Base-by-base conservation (phyloP, 2,329 filamentous ascomycete genomes). In the Albifimbria verrucaria region DNA sequence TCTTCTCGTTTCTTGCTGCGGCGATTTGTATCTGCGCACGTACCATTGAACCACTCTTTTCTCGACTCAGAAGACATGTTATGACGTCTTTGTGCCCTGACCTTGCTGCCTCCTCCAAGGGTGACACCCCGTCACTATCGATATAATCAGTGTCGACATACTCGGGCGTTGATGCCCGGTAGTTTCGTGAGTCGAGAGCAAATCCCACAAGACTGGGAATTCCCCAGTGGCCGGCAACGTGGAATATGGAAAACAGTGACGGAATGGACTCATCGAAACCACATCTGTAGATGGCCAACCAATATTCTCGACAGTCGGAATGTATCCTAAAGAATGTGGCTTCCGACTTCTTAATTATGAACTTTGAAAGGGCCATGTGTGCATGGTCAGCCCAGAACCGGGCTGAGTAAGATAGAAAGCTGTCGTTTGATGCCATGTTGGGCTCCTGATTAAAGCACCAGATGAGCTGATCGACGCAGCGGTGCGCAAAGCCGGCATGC, bases 181-280 rank as follows among this genome's bases (percentile, higher is more conserved):
- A 32, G 9, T 15, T 7, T 15, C 9, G 9, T 32, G 26, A 9
- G 32, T 32, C 26, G 9, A 32, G 26, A 7, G 26, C 22, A 46
- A 53, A 25, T 17, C 53, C 46, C 4, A 46, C 51, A 22, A 57
- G 26, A 15, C 24, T n/a, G 12, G 46, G 41, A 32, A 57, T 53
- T 6, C 51, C 53, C 53, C 51, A 55, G 3, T n/a, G 21, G 25
- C 21, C 53, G 36, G 55, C 55, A 20, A 57, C 42, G 46, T 55
- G 53, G 20, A 57, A 42, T 23, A 54, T 22, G 18, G 51, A 53
- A 18, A 53, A 53, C 4, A n/a, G 5, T 7, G 24, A 25, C 28
- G 18, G 32, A 21, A 49, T 18, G 49, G 2, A 18, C 21, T 26
- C 15, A 7, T 15, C 26, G 15, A 9, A 7, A 15, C 15, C 26